These are phyloP conservation scores for Brasenia schreberi DNA, from an alignment of 164 flowering plant genomes.

Conservation along the genomic window DNA sequence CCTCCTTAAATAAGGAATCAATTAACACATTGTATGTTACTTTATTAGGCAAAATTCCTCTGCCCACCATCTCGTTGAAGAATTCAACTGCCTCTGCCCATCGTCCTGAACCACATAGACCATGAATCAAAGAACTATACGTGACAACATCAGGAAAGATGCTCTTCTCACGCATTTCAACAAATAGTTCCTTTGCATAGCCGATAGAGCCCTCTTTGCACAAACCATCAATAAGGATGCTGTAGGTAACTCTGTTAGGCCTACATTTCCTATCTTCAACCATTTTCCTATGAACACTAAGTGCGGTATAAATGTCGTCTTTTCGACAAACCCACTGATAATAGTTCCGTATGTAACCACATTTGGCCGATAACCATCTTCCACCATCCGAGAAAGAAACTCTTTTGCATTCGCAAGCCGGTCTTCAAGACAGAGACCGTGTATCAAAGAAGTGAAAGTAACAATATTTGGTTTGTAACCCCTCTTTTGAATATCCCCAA, in stretches of 20 bases:
- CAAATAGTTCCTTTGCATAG: not conserved
- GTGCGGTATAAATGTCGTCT: not conserved
- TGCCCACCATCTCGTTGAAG: constrained; percentile 3
- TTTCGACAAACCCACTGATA: constrained; percentile 5
- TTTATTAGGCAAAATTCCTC: constrained; percentile 2
- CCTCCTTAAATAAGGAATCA: constrained; percentile 6
- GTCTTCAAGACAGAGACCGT: constrained; percentile 7
- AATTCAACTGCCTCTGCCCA: constrained; percentile 4
- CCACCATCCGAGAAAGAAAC: not conserved
- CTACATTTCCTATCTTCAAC: not conserved
- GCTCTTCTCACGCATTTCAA: not conserved
- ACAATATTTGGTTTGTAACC: constrained; percentile 3
- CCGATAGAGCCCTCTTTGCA: constrained; percentile 1
- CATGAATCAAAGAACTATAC: constrained; percentile 4
- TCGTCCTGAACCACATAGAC: constrained; percentile 1
- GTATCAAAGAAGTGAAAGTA: constrained; percentile 2
- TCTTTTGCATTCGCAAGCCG: not conserved
- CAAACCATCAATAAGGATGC: not conserved
- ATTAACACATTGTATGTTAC: constrained; percentile 3
- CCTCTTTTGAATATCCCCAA: constrained; percentile 10
- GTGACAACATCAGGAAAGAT: constrained; percentile 5
- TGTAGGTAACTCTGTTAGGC: not conserved
- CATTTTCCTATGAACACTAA: constrained; percentile 4
- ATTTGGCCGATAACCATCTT: not conserved
- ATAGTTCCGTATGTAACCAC: constrained; percentile 2